A percentile compares a stretch with the other conserved stretches of the same genome.
These are phyloP conservation scores for Daucus carota DNA, from an alignment of 129 eudicot genomes.

Conservation along the genomic window DH1_v3.0 NC_030385.2:32380001-32380500, in stretches of 20 bases:
- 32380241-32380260: conserved; percentile 96
- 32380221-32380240: conserved; percentile 95
- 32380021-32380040: neutral
- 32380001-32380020: neutral
- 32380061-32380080: neutral
- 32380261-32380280: conserved; percentile 89
- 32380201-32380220: conserved; percentile 44
- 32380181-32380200: neutral
- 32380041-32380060: neutral
- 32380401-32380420: conserved; percentile 93
- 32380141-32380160: conserved; percentile 49
- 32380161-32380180: neutral
- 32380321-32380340: neutral
- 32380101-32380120: conserved; percentile 87
- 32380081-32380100: conserved; percentile 85
- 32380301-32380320: conserved; percentile 3
- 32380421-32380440: conserved; percentile 81
- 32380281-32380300: conserved; percentile 14
- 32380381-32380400: conserved; percentile 99
- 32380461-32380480: conserved; percentile 96
- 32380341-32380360: conserved; percentile 43
- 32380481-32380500: conserved; percentile 77
- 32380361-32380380: conserved; percentile 83
- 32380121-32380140: conserved; percentile 95
- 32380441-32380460: conserved; percentile 94